Evolutionary conservation across 805 yeast species (phyloP), one percentile per base, ranked within the genome.

Genomic region (Monosporozyma aquatica): DNA sequence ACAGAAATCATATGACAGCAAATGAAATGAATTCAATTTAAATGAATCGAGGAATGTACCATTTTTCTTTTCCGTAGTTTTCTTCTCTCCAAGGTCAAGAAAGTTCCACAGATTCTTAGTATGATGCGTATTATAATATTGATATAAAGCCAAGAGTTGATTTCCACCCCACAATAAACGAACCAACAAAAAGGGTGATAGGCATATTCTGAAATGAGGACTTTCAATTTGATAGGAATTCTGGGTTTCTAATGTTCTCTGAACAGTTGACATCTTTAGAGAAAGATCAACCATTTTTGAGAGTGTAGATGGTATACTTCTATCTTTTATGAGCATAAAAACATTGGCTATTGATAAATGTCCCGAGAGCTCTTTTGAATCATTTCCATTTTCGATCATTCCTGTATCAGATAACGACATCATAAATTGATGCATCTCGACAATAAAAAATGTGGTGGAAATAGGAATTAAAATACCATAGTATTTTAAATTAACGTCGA

Each of bases 1-100:
- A 47, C 94, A 82, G 45, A 83, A 68, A 48, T 81, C 75, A 49
- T 78, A 73, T 0, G 86, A 74, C 5, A 78, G 56, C 20, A 82
- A 67, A 38, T 76, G 82, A 24, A 82, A 63, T 0, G 85, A 68
- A 37, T 69, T 71, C 47, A 70, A 66, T n/a, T 60, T 59, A 38
- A 51, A 25, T 2, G 52, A 41, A 2, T 29, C 27, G 8, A 50
- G 55, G 13, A 47, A 35, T 13, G 52, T 27, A 15, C 40, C 20
- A 13, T 44, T 18, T 8, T 27, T 25, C n/a, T 22, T n/a, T 11
- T 32, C 22, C 11, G 10, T 25, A 5, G n/a, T 23, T 6, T 38
- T 20, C 15, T 25, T 29, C 15, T 29, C 15, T 7, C 27, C 24
- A 11, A 15, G n/a, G 10, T 34, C 32, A 8, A 32, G 23, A 29